Conservation (phyloP, 2,329 filamentous ascomycete species). For the Clonostachys byssicola region DNA sequence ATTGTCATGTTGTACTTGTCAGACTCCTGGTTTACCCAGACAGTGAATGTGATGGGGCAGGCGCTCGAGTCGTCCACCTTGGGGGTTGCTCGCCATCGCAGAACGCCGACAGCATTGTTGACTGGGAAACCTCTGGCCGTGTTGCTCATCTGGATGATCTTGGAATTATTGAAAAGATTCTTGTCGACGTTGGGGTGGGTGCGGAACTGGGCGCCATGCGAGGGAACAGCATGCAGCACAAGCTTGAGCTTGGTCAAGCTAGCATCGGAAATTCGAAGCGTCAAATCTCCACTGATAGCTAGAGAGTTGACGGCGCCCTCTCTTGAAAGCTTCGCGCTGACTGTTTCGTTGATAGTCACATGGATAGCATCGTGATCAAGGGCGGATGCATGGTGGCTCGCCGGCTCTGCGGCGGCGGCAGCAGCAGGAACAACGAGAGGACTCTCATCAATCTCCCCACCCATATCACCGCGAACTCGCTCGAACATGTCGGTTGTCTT, state of each 20-base stretch:
- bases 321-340: slow-evolving; percentile 81
- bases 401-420: slow-evolving; percentile 46
- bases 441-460: slow-evolving; percentile 74
- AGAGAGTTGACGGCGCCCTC: slow-evolving; percentile 86
- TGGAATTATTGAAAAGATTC: slow-evolving; percentile 75
- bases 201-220: slow-evolving; percentile 84
- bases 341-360: slow-evolving; percentile 82
- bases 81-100: slow-evolving; percentile 86
- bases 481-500: slow-evolving; percentile 98
- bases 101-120: slow-evolving; percentile 88
- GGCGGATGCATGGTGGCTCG: slow-evolving; percentile 58
- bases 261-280: slow-evolving; percentile 84
- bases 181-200: slow-evolving; percentile 97
- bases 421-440: slow-evolving; percentile 63
- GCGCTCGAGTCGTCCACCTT: slow-evolving; percentile 76
- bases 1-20: slow-evolving; percentile 86
- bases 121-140: slow-evolving; percentile 83
- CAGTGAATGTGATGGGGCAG: slow-evolving; percentile 91
- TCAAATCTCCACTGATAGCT: slow-evolving; percentile 86
- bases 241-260: slow-evolving; percentile 91
- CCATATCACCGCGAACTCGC: slow-evolving; percentile 86
- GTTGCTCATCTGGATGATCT: slow-evolving; percentile 87
- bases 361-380: slow-evolving; percentile 82
- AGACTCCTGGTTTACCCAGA: slow-evolving; percentile 91
- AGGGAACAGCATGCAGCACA: slow-evolving; percentile 69